These are phyloP conservation scores for Atkinsonella texensis DNA, from an alignment of 2,329 filamentous ascomycete genomes.

Conservation along the genomic window DNA sequence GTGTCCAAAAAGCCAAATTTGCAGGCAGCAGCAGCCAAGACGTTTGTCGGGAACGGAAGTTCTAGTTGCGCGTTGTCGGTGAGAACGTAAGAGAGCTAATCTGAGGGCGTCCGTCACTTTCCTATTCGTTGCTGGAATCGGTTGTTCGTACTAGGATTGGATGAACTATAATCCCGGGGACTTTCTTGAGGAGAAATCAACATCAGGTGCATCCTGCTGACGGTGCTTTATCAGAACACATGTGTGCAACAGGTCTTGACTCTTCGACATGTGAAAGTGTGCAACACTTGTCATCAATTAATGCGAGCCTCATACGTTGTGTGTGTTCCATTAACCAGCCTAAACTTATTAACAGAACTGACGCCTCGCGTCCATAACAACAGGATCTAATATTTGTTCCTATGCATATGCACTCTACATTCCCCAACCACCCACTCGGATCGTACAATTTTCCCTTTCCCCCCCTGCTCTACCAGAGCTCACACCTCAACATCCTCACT, in stretches of 20 bases:
- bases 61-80: slow-evolving; percentile 30
- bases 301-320: no score
- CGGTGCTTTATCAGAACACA: no score
- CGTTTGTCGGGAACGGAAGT: slow-evolving; percentile 6
- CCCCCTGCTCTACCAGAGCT: background rate
- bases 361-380: background rate
- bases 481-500: slow-evolving; percentile 14
- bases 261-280: no score
- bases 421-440: background rate
- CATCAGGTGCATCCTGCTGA: no score
- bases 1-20: slow-evolving; percentile 47
- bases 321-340: no score
- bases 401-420: background rate
- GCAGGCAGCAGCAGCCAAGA: slow-evolving; percentile 31
- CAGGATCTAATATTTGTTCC: background rate
- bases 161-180: no score
- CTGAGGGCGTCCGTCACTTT: slow-evolving; percentile 30
- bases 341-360: background rate
- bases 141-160: no score
- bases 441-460: background rate
- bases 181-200: no score
- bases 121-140: background rate
- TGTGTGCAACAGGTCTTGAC: no score
- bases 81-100: slow-evolving; percentile 47
- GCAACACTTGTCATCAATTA: no score